These are phyloP conservation scores for Colletotrichum graminicola DNA, from an alignment of 2,329 filamentous ascomycete species.

Conservation along the genomic window DNA sequence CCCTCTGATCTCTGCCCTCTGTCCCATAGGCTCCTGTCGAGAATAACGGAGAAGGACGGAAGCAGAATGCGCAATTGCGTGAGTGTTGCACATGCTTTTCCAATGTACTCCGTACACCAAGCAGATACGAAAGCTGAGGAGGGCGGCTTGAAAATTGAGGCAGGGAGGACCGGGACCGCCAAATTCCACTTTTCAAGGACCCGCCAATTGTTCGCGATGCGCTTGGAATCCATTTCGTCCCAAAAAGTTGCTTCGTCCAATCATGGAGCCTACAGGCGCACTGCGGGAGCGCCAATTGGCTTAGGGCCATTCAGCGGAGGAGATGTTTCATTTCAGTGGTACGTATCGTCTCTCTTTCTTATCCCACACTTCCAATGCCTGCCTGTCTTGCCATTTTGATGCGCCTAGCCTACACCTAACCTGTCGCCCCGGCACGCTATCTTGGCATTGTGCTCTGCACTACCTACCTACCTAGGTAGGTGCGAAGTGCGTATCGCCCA, in stretches of 20 bases:
- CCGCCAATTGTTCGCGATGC: constrained; percentile 26
- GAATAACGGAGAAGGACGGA: background rate
- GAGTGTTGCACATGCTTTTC: background rate
- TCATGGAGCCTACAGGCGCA: constrained; percentile 22
- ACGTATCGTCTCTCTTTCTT: background rate
- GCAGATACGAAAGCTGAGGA: background rate
- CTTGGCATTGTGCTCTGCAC: background rate
- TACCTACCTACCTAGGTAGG: background rate
- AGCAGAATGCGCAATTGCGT: background rate
- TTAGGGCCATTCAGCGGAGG: constrained; percentile 17
- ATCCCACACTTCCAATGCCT: background rate
- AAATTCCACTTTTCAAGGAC: constrained; percentile 28
- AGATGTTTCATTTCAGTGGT: constrained; percentile 5
- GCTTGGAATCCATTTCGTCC: constrained; percentile 26
- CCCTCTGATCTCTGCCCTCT: background rate
- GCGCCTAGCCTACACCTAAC: background rate
- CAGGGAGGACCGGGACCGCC: constrained; percentile 12
- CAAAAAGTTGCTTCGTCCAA: constrained; percentile 32
- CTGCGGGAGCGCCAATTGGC: constrained; percentile 19
- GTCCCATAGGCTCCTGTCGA: background rate
- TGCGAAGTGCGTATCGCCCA: background rate
- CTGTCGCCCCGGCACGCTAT: constrained; percentile 1
- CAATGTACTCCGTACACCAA: constrained; percentile 2
- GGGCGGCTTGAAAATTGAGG: background rate
- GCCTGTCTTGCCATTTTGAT: constrained; percentile 2